Base-by-base conservation (phyloP, 2,329 filamentous ascomycete genomes). In the Madurella mycetomatis region DNA sequence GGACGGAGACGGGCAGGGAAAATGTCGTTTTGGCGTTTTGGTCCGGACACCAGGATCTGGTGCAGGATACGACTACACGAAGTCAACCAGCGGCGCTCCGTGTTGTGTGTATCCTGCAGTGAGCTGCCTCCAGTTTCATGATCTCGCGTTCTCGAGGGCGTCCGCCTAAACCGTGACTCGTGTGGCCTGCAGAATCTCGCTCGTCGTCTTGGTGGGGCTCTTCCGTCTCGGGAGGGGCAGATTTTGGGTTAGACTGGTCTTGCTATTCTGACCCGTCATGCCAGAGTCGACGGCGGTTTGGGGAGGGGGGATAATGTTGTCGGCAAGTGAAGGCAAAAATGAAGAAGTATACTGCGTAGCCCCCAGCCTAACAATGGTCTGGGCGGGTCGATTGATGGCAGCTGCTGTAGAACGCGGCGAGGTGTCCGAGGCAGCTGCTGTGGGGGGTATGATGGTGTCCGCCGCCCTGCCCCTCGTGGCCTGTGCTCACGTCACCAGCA, bases 101-200 rank as follows among this genome's bases (percentile, higher is more conserved):
- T 39, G 37, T 51, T 17, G 45, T 51, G 52, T 54, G 52, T 59
- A 48, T 60, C 37, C 52, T 49, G 48, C 41, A 52, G 37, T 16
- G 25, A 15, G 49, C 54, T 40, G 41, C 15, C 30, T 32, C 55
- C 43, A 55, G 49, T 59, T 50, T 63, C 60, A 63, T 63, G 54
- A 55, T 63, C 61, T 61, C 58, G 45, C 53, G 41, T 37, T 49
- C 41, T 51, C 18, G 47, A 16, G 12, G 5, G 25, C 19, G 41
- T 30, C 39, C 46, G 25, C 15, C 15, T 34, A 25, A 25, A 25
- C 25, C 16, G 18, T 41, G 52, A 49, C 32, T 52, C 49, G 49
- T 50, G 52, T 40, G 40, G 31, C 31, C 7, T 16, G 17, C 34
- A 32, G 49, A 47, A 51, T 51, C 43, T 53, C 48, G 43, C 18